Percentiles rank a stretch among this genome's conserved stretches.
Conservation (phyloP, 148 eudicot species). For the Cornus suecica region DNA sequence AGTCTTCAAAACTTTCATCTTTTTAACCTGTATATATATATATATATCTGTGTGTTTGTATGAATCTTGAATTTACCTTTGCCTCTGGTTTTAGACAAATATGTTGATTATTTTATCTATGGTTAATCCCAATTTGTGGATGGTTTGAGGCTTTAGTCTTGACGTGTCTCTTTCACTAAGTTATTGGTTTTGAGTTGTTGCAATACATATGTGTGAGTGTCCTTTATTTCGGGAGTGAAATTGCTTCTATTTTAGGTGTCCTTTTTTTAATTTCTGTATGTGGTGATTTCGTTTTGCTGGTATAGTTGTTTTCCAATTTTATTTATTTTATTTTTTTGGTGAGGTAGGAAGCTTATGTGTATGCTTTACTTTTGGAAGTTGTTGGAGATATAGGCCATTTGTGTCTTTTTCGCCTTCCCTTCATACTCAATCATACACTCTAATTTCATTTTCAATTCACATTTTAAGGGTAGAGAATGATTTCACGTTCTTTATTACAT, state of each 20-base stretch:
- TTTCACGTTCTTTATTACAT: neutral
- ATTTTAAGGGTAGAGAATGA: neutral
- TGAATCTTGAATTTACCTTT: no score
- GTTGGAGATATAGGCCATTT: neutral
- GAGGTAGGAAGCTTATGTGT: neutral
- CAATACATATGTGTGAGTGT: neutral
- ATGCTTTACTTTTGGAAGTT: neutral
- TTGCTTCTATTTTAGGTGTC: neutral
- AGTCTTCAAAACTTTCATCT: neutral
- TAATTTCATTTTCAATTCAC: neutral
- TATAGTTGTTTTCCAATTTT: no score
- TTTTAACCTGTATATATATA: neutral
- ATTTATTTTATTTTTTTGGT: no score
- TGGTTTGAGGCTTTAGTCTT: neutral
- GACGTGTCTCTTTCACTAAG: neutral
- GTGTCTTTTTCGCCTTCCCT: neutral
- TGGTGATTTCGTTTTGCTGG: no score
- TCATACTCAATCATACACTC: neutral
- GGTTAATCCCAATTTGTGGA: neutral
- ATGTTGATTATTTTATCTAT: neutral
- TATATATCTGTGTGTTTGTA: no score
- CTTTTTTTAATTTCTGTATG: no score
- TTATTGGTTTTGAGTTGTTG: neutral
- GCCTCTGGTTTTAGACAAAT: neutral
- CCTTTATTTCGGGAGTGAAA: neutral